Evolutionary conservation across 352 stramenopile genomes (phyloP), one percentile per base, ranked within the genome.

Genomic region (Phytopythium cucurbitacearum): DNA sequence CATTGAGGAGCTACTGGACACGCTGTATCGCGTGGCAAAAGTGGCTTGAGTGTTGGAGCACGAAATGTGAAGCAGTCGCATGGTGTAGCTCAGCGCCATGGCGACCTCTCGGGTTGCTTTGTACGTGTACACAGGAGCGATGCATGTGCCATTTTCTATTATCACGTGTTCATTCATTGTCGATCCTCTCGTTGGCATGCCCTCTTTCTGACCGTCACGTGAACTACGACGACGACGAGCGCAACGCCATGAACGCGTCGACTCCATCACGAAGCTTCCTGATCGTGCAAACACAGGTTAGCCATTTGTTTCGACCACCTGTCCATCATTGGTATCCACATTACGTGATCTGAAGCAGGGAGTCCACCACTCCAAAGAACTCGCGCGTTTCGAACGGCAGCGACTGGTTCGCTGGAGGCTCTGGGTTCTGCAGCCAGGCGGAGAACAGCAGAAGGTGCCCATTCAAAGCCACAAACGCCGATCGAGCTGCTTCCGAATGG

Each of bases 1-100:
- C 61, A 85, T 93, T 33, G 78, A 93, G 35, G 85, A 89, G 55
- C 85, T 93, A 74, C 76, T 94, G 44, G 85, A 94, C 58, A 87
- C 78, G 51, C 60, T 94, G 36, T 90, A 89, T 44, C 77, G 80
- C 33, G 76, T 93, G 12, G 80, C 82, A 2, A 91, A 91, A 56
- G 56, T 83, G 36, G 57, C 60, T 32, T 28, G 21, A 28, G 21
- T 28, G 21, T 1, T 28, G 21, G 21, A 28, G 21, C 21, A 28
- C 21, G 21, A 28, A 44, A 56, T 50, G 46, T 73, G 57, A 72
- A 35, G 21, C 51, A 56, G 28, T 46, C 21, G 40, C 40, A 38
- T 52, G 33, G 46, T 21, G 28, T 55, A 39, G 48, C 32, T 33
- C 39, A 37, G 13, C 50, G 49, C 32, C 35, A 45, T 51, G 15